A percentile compares a stretch with the other conserved stretches of the same genome.
phyloP scores from a whole-genome alignment of 257 asterid species.

The Solanum boliviense region DNA sequence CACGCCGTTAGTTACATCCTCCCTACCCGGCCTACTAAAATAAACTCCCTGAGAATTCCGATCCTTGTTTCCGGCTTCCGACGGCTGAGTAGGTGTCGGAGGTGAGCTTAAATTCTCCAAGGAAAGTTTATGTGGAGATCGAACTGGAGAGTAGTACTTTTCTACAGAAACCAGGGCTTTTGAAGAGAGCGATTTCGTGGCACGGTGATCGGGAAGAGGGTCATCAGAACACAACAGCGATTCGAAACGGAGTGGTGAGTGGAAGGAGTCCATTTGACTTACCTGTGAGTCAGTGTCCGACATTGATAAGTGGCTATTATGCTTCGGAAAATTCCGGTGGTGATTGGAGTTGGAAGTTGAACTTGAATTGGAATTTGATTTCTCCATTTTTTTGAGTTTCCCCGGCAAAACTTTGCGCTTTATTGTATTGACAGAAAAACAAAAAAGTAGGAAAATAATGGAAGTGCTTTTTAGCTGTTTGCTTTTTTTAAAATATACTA shows the following conservation, averaged over 20 bases:
- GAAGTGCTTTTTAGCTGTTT: neutral
- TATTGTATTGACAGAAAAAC: neutral
- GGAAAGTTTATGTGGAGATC: constrained; percentile 32
- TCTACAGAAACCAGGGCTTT: constrained; percentile 39
- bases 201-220: constrained; percentile 17
- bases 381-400: neutral
- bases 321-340: constrained; percentile 3
- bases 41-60: constrained; percentile 22
- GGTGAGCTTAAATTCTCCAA: constrained; percentile 24
- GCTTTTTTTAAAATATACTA: neutral
- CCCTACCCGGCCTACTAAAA: constrained; percentile 21
- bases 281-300: constrained; percentile 78
- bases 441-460: neutral
- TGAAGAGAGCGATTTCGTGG: constrained; percentile 5
- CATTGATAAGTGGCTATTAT: constrained; percentile 57
- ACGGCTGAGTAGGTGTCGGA: constrained; percentile 11
- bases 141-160: constrained; percentile 34
- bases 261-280: constrained; percentile 64
- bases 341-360: neutral
- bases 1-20: constrained; percentile 28
- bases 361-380: neutral
- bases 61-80: constrained; percentile 21
- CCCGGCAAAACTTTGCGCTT: neutral
- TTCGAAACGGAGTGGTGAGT: constrained; percentile 66
- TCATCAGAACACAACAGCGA: constrained; percentile 71